Evolutionary conservation across 352 stramenopile genomes (phyloP).

Genomic region (Globisporangium lucens): DNA sequence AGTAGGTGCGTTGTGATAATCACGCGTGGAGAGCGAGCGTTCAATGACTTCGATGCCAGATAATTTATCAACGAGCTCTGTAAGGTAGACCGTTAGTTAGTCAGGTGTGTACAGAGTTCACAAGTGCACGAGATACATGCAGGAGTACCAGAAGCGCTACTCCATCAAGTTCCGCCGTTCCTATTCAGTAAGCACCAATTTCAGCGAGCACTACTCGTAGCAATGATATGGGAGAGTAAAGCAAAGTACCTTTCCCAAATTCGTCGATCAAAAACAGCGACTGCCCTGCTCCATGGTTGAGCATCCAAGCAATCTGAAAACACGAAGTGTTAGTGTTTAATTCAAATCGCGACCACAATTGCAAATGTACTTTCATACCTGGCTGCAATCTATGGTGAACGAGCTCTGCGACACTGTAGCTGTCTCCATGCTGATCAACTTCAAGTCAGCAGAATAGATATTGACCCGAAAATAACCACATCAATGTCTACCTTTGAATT

Average conservation of each 20-base stretch:
- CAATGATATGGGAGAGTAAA: background rate
- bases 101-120: background rate
- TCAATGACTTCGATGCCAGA: constrained; percentile 31
- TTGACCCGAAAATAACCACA: background rate
- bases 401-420: constrained; percentile 73
- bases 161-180: constrained; percentile 72
- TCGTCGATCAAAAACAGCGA: constrained; percentile 85
- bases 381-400: constrained; percentile 87
- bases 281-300: constrained; percentile 56
- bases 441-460: background rate
- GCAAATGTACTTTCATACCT: constrained; percentile 32
- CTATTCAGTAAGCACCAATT: constrained; percentile 19
- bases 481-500: constrained; percentile 61
- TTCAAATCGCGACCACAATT: background rate
- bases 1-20: constrained; percentile 82
- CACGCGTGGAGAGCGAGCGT: constrained; percentile 40
- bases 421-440: constrained; percentile 61
- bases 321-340: background rate
- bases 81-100: constrained; percentile 16
- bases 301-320: constrained; percentile 76
- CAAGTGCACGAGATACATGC: constrained; percentile 3
- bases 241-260: constrained; percentile 74
- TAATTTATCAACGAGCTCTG: constrained; percentile 63
- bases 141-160: constrained; percentile 63
- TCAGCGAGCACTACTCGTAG: background rate